Conservation (phyloP, 352 stramenopile genomes). For the Globisporangium okanoganense region DNA sequence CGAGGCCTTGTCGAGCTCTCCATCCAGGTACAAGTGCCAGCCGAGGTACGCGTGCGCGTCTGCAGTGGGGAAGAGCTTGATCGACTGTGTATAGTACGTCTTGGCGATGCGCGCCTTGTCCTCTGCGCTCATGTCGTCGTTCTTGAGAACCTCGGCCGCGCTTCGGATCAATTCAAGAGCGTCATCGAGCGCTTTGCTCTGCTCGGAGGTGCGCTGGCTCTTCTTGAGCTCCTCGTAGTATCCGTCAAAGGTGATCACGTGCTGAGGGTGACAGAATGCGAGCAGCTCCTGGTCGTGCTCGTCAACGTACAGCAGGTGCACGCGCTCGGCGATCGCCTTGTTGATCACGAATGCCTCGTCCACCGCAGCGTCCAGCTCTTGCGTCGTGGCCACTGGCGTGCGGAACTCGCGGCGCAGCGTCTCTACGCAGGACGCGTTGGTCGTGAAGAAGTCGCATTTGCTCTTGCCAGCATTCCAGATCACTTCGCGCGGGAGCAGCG, state of each 20-base stretch:
- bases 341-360: constrained; percentile 67
- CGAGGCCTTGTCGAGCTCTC: constrained; percentile 45
- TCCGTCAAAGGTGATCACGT: constrained; percentile 36
- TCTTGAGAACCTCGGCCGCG: constrained; percentile 40
- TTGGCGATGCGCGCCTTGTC: constrained; percentile 59
- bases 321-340: constrained; percentile 57
- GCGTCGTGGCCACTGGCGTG: neutral
- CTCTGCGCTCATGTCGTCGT: constrained; percentile 32
- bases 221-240: constrained; percentile 49
- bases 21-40: constrained; percentile 65
- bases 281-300: constrained; percentile 41
- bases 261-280: constrained; percentile 24
- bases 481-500: constrained; percentile 57
- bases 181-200: constrained; percentile 28
- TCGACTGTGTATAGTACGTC: constrained; percentile 63
- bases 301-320: constrained; percentile 58
- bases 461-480: constrained; percentile 43
- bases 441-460: constrained; percentile 62
- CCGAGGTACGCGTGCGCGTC: constrained; percentile 67
- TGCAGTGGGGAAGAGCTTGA: constrained; percentile 59
- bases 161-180: constrained; percentile 59
- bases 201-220: constrained; percentile 15
- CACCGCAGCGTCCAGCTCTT: constrained; percentile 32
- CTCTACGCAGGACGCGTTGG: constrained; percentile 44
- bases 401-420: constrained; percentile 56